These are phyloP conservation scores for Trichoderma harzianum DNA, from an alignment of 2,329 filamentous ascomycete species.

Conservation along the genomic window DNA sequence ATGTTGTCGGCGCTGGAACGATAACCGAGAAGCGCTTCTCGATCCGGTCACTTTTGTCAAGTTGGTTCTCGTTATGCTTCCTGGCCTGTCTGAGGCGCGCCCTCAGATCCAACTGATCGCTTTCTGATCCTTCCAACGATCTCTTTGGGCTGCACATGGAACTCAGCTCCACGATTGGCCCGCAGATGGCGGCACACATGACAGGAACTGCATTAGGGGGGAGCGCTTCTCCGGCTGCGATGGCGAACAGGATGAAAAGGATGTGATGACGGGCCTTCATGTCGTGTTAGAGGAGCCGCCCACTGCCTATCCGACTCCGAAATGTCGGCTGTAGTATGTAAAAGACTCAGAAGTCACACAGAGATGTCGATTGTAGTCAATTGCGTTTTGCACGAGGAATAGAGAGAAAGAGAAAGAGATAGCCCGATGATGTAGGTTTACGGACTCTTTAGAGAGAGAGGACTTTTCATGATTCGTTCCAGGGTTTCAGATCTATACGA, in stretches of 20 bases:
- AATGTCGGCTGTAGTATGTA: background rate
- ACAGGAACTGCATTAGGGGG: slow-evolving; percentile 37
- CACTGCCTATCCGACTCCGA: background rate
- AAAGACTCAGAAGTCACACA: fast-evolving
- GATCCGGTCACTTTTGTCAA: background rate
- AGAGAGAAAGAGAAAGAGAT: background rate
- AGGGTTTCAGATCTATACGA: background rate
- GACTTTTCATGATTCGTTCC: background rate
- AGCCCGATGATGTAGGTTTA: background rate
- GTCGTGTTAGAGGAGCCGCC: background rate
- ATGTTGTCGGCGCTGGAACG: slow-evolving; percentile 32
- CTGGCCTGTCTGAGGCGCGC: background rate
- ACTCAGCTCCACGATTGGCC: slow-evolving; percentile 42
- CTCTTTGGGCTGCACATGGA: slow-evolving; percentile 31
- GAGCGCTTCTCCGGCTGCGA: slow-evolving; percentile 31
- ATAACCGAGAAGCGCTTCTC: slow-evolving; percentile 31
- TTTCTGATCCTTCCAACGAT: background rate
- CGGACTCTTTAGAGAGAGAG: too few relatives aligned
- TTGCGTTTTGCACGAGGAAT: too few relatives aligned
- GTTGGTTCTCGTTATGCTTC: background rate
- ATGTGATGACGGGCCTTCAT: slow-evolving; percentile 32
- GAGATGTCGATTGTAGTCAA: background rate
- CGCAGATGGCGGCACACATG: slow-evolving; percentile 41
- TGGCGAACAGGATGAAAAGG: slow-evolving; percentile 29
- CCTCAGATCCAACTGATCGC: background rate